Base-by-base conservation (phyloP, 371 early-diverging fungal species). In the Mortierella sp. region DNA sequence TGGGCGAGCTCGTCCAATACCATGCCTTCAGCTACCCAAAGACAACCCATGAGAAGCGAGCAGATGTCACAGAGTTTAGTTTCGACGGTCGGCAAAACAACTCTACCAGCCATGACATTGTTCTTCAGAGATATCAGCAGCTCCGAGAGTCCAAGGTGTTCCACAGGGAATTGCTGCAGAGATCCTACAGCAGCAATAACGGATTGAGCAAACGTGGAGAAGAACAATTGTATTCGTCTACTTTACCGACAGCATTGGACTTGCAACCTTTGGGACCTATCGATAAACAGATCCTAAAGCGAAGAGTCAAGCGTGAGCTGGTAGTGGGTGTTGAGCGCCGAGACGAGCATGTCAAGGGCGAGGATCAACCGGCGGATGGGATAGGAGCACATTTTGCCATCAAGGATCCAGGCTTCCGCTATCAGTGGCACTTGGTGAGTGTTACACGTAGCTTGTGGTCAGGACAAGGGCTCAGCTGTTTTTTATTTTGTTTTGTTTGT, bases 381-480 rank as follows among this genome's bases (percentile, higher is more conserved):
- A 45, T 80, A 11, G 80, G 77, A 9, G 81, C 70, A 34, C 84
- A 78, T 42, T 80, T 83, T 73, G 78, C 72, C 24, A 75, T 87
- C 55, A 57, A 50, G 45, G 98, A 98, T 87, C 97, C 97, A n/a
- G 94, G 93, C 72, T 95, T 97, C 81, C 55, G 75, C 34, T 89
- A 93, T 28, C 97, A 97, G 82, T 97, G 97, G 97, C 96, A 96
- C 91, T 86, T 96, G 89, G 94, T 96, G 88, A 84, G 90, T 76
- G 16, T 10, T 71, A 44, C 54, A 73, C 24, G 55, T 54, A 44
- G n/a, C 21, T 74, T 31, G n/a, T 38, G 45, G 19, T 16, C 68
- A 63, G 34, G 68, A 34, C 5, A 68, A 68, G 24, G 42, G 44
- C 68, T 38, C 38, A 9, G 16, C 16, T 31, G 14, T 34, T 14